Conservation (phyloP, 2,329 filamentous ascomycete species). For the Akanthomyces uredinophilus region DNA sequence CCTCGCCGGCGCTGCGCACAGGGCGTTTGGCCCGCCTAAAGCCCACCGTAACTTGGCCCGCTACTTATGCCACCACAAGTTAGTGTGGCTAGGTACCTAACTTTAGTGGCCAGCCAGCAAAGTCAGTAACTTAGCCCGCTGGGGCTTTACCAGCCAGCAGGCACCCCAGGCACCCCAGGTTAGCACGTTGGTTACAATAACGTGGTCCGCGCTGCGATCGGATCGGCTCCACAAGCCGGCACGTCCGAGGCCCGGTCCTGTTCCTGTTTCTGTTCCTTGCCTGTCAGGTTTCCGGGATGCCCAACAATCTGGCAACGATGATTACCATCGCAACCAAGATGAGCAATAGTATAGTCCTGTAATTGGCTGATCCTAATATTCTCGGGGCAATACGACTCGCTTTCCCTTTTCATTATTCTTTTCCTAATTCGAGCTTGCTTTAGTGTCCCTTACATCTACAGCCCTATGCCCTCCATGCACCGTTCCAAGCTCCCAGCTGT, state of each 20-base stretch:
- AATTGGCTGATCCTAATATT: too few relatives aligned
- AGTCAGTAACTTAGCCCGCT: too few relatives aligned
- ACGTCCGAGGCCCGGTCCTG: not conserved
- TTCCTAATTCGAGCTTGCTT: too few relatives aligned
- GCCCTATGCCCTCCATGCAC: not conserved
- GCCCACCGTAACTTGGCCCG: not conserved
- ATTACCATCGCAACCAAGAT: too few relatives aligned
- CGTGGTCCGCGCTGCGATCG: not conserved
- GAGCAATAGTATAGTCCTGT: not conserved
- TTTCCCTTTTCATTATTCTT: not conserved
- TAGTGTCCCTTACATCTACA: not conserved
- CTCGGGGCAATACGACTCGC: too few relatives aligned
- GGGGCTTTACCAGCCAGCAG: too few relatives aligned
- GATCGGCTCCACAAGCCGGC: conserved; percentile 8
- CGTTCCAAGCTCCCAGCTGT: not conserved
- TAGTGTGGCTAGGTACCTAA: too few relatives aligned
- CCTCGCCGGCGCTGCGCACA: not conserved
- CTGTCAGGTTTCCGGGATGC: not conserved
- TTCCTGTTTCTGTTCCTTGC: not conserved
- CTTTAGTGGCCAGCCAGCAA: too few relatives aligned
- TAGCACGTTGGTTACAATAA: too few relatives aligned
- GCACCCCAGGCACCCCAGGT: too few relatives aligned
- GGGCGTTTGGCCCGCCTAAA: not conserved
- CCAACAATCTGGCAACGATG: too few relatives aligned
- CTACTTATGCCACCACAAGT: too few relatives aligned